A percentile compares a stretch with the other conserved stretches of the same genome.
phyloP scores from a whole-genome alignment of 306 rosid species.

The Cucurbita argyrosperma region DNA sequence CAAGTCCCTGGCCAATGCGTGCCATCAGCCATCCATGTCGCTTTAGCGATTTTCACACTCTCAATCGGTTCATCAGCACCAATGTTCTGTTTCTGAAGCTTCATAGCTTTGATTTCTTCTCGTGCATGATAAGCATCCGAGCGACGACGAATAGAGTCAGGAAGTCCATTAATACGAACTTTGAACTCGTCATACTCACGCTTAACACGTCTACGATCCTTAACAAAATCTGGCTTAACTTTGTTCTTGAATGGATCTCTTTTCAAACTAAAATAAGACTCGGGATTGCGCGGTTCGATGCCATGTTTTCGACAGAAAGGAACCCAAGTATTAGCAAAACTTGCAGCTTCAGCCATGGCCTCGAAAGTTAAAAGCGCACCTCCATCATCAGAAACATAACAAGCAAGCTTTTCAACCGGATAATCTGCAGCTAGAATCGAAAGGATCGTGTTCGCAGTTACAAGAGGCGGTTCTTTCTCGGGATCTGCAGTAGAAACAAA shows the following conservation, averaged over 20 bases:
- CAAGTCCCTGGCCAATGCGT: slow-evolving; percentile 99
- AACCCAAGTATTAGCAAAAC: slow-evolving; percentile 82
- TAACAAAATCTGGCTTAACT: slow-evolving; percentile 74
- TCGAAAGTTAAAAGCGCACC: slow-evolving; percentile 95
- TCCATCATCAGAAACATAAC: slow-evolving; percentile 97
- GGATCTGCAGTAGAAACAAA: slow-evolving; percentile 98
- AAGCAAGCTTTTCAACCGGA: slow-evolving; percentile 95
- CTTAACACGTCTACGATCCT: slow-evolving; percentile 81
- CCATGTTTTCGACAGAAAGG: slow-evolving; percentile 93
- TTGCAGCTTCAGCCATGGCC: slow-evolving; percentile 99
- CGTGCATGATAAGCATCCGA: slow-evolving; percentile 95
- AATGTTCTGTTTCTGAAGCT: slow-evolving; percentile 60
- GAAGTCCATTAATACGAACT: slow-evolving; percentile 80
- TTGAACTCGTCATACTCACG: slow-evolving; percentile 98
- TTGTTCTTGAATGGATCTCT: slow-evolving; percentile 92
- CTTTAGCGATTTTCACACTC: slow-evolving; percentile 61
- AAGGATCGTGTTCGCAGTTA: slow-evolving; percentile 82
- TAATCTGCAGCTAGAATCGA: slow-evolving; percentile 85
- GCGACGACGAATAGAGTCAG: slow-evolving; percentile 85
- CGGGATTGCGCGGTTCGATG: slow-evolving; percentile 94
- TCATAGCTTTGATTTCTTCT: slow-evolving; percentile 92
- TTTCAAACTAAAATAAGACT: slow-evolving; percentile 72
- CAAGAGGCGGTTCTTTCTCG: slow-evolving; percentile 95
- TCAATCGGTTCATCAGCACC: slow-evolving; percentile 62
- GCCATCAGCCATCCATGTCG: slow-evolving; percentile 99